Conservation (phyloP, 495 filamentous ascomycete genomes). For the Tuber calosporum region DNA sequence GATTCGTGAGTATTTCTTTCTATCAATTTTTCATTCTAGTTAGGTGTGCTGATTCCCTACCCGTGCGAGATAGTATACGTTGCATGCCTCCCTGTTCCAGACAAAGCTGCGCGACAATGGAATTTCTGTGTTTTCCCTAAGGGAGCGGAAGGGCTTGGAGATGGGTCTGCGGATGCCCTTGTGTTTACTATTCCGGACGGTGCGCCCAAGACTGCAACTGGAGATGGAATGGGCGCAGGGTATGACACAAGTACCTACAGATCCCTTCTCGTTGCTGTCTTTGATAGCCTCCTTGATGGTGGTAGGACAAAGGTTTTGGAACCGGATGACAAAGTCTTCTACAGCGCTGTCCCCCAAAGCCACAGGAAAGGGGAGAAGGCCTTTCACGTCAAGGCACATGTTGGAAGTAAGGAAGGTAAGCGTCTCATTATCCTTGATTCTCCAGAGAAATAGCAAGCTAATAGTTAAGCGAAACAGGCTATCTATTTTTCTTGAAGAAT, state of each 20-base stretch:
- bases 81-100: slow-evolving; percentile 78
- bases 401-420: slow-evolving; percentile 83
- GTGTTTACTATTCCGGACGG: slow-evolving; percentile 75
- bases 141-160: slow-evolving; percentile 52
- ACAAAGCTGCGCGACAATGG: slow-evolving; percentile 68
- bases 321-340: slow-evolving; percentile 68
- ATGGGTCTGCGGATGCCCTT: slow-evolving; percentile 58
- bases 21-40: not conserved
- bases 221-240: slow-evolving; percentile 46
- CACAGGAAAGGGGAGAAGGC: slow-evolving; percentile 84
- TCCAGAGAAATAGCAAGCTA: not conserved
- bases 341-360: slow-evolving; percentile 66
- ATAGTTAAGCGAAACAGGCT: slow-evolving; percentile 52
- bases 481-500: slow-evolving; percentile 75
- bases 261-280: slow-evolving; percentile 56
- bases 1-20: slow-evolving; percentile 56
- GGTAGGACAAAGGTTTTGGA: slow-evolving; percentile 54
- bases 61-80: slow-evolving; percentile 54
- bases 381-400: slow-evolving; percentile 84
- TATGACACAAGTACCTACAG: slow-evolving; percentile 55
- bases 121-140: slow-evolving; percentile 81
- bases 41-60: slow-evolving; percentile 30
- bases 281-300: slow-evolving; percentile 52
- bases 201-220: slow-evolving; percentile 58
- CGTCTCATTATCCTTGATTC: slow-evolving; percentile 5